These are phyloP conservation scores for Kwoniella sp. DNA, from an alignment of 768 basidiomycete species.

Conservation along the genomic window DNA sequence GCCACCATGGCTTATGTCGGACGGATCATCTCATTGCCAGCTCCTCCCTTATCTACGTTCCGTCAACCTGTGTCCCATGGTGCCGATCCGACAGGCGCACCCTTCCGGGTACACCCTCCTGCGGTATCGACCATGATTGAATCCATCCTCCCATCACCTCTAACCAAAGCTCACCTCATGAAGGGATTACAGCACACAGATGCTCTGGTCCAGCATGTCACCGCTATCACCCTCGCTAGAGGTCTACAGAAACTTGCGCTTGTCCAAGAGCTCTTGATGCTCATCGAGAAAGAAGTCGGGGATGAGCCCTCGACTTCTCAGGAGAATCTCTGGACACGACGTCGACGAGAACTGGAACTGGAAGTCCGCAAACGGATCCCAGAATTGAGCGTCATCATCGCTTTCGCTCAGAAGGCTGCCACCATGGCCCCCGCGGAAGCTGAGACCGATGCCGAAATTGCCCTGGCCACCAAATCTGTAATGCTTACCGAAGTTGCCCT, in stretches of 20 bases:
- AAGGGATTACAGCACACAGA: slow-evolving; percentile 76
- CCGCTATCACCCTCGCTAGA: slow-evolving; percentile 74
- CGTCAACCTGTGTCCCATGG: slow-evolving; percentile 55
- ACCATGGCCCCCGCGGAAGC: slow-evolving; percentile 55
- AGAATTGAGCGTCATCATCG: slow-evolving; percentile 82
- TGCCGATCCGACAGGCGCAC: slow-evolving; percentile 24
- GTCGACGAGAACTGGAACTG: slow-evolving; percentile 69
- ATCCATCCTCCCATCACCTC: slow-evolving; percentile 73
- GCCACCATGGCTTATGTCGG: slow-evolving; percentile 83
- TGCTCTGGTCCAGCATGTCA: slow-evolving; percentile 80
- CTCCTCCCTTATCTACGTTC: slow-evolving; percentile 69
- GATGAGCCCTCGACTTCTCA: slow-evolving; percentile 62
- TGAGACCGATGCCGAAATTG: slow-evolving; percentile 57
- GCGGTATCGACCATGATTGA: slow-evolving; percentile 71
- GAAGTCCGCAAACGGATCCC: slow-evolving; percentile 77
- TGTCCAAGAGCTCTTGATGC: slow-evolving; percentile 62
- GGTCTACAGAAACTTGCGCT: slow-evolving; percentile 71
- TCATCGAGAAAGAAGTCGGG: slow-evolving; percentile 63
- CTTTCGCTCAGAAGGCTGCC: slow-evolving; percentile 69
- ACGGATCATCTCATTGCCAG: slow-evolving; percentile 72
- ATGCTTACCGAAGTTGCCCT: slow-evolving; percentile 79
- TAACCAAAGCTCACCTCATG: slow-evolving; percentile 73
- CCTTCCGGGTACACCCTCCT: slow-evolving; percentile 69
- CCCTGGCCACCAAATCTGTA: slow-evolving; percentile 39
- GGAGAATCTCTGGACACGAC: slow-evolving; percentile 70